Base-by-base conservation (phyloP, 2,329 filamentous ascomycete species). In the Sclerotinia subarctica region DNA sequence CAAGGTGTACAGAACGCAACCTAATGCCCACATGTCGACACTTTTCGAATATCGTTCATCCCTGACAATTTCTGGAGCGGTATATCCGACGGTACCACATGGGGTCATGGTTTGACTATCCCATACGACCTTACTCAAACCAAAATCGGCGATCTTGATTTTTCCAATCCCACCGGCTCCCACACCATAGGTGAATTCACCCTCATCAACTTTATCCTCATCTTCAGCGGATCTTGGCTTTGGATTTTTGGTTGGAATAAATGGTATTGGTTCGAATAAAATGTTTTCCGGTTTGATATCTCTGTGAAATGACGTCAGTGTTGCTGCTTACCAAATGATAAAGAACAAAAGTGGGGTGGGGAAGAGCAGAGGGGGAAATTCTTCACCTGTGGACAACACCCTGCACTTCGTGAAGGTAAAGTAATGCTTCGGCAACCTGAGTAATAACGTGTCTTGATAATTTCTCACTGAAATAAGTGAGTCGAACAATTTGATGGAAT, bases 271-370 rank as follows among this genome's bases (percentile, higher is more conserved):
- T 74, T 92, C 92, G 80, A 97, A 99, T 3, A 99, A 83, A 67
- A 99, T 88, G 76, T 99, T 99, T 80, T 99, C 95, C 0, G 95
- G 95, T 80, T 99, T 99, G 81, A 99, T 99, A 78, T 97, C 94
- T 79, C 93, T 97, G 76, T 97, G 76, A 68, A 54, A 76, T 78
- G 74, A 78, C 74, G 74, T 78, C 76, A 79, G 73, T 72, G 72
- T 71, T 29, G 68, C 29, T 66, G 26, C 44, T 67, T 63, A 57
- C 62, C 58, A 24, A 62, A 49, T 26, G 51, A 49, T 26, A 51
- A 38, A 8, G 6, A 24, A 58, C 24, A 35, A 21, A 24, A 56
- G 53, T 56, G 53, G 53, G 53, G 29, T 56, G 38, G 54, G 44
- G 35, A 35, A 35, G 35, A 35, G 10, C 7, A 7, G 35, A 35